Base-by-base conservation (phyloP, 768 basidiomycete genomes). In the Termitomyces bulborhizus region DNA sequence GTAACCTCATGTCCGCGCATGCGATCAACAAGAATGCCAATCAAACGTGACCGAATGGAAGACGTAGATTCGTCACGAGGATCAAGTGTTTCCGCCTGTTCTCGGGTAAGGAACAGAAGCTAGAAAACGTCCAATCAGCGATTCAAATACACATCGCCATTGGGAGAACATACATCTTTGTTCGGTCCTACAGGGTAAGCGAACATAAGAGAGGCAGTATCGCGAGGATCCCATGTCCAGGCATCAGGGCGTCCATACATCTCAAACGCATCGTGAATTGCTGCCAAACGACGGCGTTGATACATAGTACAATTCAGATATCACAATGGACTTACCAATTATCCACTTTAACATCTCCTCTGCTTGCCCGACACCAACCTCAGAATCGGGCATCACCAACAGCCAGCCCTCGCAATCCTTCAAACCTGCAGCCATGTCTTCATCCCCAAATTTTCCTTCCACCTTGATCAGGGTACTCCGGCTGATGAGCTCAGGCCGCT, bases 331-430 rank as follows among this genome's bases (percentile, higher is more conserved):
- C 85, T 66, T 56, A 93, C 91, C 91, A 58, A 91, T 82, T 44
- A 94, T 74, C 93, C 93, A 96, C 65, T 85, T 89, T 57, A 95
- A 74, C 88, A 95, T 93, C 69, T 96, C 93, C 6, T 78, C 79
- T 13, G 88, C 79, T 45, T 84, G 84, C 13, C 77, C 79, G 31
- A 78, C 74, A 29, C 80, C 78, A 21, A 73, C 75, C 59, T 90
- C 85, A 13, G 84, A 71, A 64, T 95, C 93, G 24, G 95, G 95
- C 90, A 98, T 95, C 52, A 97, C 70, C 62, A 98, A 74, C 11
- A 92, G 66, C 90, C 91, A 98, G 2, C 88, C 93, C 61, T 94
- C 88, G 55, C 86, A 72, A 11, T 77, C 75, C 61, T 79, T 81
- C 79, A 93, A 85, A 3, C 69, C 70, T 21, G 72, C 76, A 27